Evolutionary conservation across 1,139 yeast species (phyloP).

Genomic region (Ogataea hybrid): DNA sequence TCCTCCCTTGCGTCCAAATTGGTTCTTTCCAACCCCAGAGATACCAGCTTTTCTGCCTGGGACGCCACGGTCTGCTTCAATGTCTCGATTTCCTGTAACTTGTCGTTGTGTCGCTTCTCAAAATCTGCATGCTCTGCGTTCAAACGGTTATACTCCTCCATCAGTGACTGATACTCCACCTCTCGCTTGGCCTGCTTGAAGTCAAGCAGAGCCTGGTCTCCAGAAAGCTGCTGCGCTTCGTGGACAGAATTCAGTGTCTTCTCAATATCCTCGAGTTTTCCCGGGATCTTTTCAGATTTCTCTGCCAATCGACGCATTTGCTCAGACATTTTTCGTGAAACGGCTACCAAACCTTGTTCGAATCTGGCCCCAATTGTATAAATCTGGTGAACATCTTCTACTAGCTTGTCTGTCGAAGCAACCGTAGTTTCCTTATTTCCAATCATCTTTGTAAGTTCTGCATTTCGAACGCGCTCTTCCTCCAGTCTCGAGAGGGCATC

Average conservation of each 20-base stretch:
- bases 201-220: conserved; percentile 7
- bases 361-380: conserved; percentile 6
- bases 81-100: background rate
- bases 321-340: background rate
- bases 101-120: background rate
- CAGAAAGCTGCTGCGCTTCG: conserved; percentile 3
- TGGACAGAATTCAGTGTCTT: background rate
- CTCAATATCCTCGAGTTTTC: conserved; percentile 1
- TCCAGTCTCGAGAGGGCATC: conserved; percentile 28
- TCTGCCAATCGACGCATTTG: conserved; percentile 1
- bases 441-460: conserved; percentile 11
- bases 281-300: background rate
- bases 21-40: background rate
- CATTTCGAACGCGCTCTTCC: conserved; percentile 25
- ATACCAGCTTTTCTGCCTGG: background rate
- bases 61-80: background rate
- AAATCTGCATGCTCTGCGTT: conserved; percentile 3
- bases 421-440: background rate
- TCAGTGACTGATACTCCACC: conserved; percentile 8
- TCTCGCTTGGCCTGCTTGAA: conserved; percentile 9
- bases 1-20: background rate
- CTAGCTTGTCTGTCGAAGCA: background rate
- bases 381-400: conserved; percentile 1
- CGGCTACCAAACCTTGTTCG: conserved; percentile 6
- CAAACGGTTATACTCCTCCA: conserved; percentile 7